These are phyloP conservation scores for Aegilops umbellulata DNA, from an alignment of 176 grass and related monocot species.

Conservation along the genomic window DNA sequence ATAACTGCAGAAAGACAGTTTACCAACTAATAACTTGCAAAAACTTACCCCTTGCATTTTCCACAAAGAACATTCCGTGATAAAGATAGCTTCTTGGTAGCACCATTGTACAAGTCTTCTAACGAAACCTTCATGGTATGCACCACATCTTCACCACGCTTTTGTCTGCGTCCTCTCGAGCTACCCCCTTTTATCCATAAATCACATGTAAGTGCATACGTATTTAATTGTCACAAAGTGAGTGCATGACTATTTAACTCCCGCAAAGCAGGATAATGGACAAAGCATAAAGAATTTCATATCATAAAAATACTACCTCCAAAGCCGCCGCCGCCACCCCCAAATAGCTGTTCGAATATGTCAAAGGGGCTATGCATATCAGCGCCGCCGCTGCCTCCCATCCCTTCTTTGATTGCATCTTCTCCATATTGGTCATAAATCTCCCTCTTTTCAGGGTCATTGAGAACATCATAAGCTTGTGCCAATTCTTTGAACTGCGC, in stretches of 20 bases:
- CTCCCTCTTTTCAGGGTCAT: constrained; percentile 86
- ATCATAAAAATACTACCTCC: constrained; percentile 42
- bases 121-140: constrained; percentile 84
- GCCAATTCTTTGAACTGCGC: constrained; percentile 88
- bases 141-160: constrained; percentile 76
- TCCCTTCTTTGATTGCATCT: constrained; percentile 97
- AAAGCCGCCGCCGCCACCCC: constrained; percentile 43
- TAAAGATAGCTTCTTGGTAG: constrained; percentile 80
- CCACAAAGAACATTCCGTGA: constrained; percentile 70
- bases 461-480: constrained; percentile 96
- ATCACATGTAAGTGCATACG: not conserved
- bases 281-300: not conserved
- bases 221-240: not conserved
- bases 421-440: constrained; percentile 92
- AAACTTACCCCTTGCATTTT: constrained; percentile 89
- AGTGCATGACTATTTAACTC: not conserved
- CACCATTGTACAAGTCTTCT: constrained; percentile 88
- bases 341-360: constrained; percentile 92
- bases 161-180: constrained; percentile 82
- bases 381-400: constrained; percentile 67
- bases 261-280: not conserved
- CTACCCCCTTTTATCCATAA: constrained; percentile 60
- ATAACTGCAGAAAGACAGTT: not conserved
- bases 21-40: not conserved
- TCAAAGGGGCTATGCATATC: constrained; percentile 78